Evolutionary conservation across 306 rosid genomes (phyloP).

Genomic region (Quercus engelmannii): DNA sequence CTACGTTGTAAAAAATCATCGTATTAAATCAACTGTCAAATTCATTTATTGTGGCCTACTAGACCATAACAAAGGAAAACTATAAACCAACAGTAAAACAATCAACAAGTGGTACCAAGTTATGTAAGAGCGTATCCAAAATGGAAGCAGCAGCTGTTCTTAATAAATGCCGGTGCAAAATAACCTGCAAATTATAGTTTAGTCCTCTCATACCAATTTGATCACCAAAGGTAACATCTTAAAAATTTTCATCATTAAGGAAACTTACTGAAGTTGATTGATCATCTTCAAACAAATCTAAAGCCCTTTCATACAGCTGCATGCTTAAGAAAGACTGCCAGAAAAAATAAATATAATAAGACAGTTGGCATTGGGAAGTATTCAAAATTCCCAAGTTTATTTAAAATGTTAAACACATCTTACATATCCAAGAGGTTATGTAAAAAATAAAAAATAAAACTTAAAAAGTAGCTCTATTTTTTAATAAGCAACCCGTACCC

Average conservation of each 20-base stretch:
- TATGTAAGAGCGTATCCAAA: slow-evolving; percentile 65
- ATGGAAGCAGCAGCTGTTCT: slow-evolving; percentile 74
- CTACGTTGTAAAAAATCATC: slow-evolving; percentile 37
- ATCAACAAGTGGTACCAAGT: slow-evolving; percentile 50
- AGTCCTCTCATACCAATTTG: slow-evolving; percentile 27
- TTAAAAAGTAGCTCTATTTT: background rate
- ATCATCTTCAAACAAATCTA: slow-evolving; percentile 93
- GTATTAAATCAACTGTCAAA: slow-evolving; percentile 10
- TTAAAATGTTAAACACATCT: background rate
- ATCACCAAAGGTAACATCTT: slow-evolving; percentile 19
- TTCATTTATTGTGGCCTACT: background rate
- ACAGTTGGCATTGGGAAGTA: slow-evolving; percentile 1
- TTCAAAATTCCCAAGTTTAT: background rate
- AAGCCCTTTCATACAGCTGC: slow-evolving; percentile 93
- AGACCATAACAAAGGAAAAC: slow-evolving; percentile 4
- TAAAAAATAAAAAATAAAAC: background rate
- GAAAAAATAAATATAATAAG: slow-evolving; percentile 22
- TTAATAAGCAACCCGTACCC: background rate
- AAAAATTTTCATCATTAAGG: slow-evolving; percentile 13
- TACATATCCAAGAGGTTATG: background rate
- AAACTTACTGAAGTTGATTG: slow-evolving; percentile 80
- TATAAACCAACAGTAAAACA: slow-evolving; percentile 2
- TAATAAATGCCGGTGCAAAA: slow-evolving; percentile 93
- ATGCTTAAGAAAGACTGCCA: slow-evolving; percentile 89
- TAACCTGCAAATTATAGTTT: slow-evolving; percentile 55